Evolutionary conservation across 2,329 filamentous ascomycete genomes (phyloP).

Genomic region (Basipetospora chlamydospora): DNA sequence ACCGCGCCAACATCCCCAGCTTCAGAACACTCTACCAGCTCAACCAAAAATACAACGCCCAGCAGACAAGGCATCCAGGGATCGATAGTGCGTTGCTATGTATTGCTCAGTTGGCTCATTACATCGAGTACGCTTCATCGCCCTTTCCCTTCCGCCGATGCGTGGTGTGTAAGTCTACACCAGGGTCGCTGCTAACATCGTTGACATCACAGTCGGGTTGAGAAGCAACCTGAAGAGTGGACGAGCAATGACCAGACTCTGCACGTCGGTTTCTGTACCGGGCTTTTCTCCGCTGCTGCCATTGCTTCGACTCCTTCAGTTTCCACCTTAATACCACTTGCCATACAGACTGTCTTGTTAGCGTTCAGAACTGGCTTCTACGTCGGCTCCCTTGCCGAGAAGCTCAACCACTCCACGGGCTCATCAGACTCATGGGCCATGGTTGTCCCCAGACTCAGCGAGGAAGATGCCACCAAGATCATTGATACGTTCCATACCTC

Average conservation of each 20-base stretch:
- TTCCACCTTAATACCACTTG: conserved; percentile 45
- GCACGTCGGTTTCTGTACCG: conserved; percentile 53
- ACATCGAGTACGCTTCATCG: conserved; percentile 42
- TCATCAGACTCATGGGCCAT: conserved; percentile 50
- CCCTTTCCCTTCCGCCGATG: neutral
- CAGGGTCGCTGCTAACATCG: neutral
- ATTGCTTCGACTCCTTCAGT: conserved; percentile 49
- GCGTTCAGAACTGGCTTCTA: conserved; percentile 50
- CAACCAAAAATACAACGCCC: conserved; percentile 47
- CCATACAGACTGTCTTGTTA: conserved; percentile 48
- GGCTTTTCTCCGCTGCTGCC: conserved; percentile 54
- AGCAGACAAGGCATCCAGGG: conserved; percentile 41
- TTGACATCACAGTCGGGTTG: conserved; percentile 24
- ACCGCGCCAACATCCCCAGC: conserved; percentile 43
- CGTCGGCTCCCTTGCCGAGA: conserved; percentile 34
- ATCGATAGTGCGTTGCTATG: conserved; percentile 52
- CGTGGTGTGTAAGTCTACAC: neutral
- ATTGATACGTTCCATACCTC: conserved; percentile 43
- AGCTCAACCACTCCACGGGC: conserved; percentile 23
- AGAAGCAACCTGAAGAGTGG: conserved; percentile 40
- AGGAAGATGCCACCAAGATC: conserved; percentile 32
- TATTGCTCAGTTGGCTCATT: conserved; percentile 51
- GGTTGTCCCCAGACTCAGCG: conserved; percentile 42
- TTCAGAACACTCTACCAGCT: conserved; percentile 50
- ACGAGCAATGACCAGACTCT: conserved; percentile 33